These are phyloP conservation scores for Pythium rishiriense DNA, from an alignment of 352 stramenopile genomes.

Conservation along the genomic window DNA sequence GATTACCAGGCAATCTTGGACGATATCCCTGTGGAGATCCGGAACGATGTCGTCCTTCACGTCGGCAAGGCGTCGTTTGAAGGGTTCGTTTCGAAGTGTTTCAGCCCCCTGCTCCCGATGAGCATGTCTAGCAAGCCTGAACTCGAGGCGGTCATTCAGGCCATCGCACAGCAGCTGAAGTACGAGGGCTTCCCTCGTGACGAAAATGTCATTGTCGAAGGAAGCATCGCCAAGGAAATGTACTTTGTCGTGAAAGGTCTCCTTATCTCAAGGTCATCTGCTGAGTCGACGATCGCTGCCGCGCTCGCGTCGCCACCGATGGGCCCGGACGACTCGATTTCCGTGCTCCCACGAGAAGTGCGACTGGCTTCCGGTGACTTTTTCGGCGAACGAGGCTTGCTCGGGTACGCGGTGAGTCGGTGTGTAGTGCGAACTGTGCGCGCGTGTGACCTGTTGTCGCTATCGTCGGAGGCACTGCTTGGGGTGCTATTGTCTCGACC, in stretches of 20 bases:
- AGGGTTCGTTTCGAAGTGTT: constrained; percentile 49
- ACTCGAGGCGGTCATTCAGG: constrained; percentile 20
- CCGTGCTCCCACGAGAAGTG: constrained; percentile 36
- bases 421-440: constrained; percentile 34
- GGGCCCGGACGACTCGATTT: not conserved
- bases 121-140: constrained; percentile 33
- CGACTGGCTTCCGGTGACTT: constrained; percentile 53
- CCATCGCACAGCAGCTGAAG: constrained; percentile 49
- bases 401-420: constrained; percentile 47
- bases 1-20: constrained; percentile 29
- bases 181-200: constrained; percentile 70
- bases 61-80: constrained; percentile 41
- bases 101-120: constrained; percentile 45
- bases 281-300: constrained; percentile 13
- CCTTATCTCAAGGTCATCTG: constrained; percentile 31
- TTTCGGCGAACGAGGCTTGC: constrained; percentile 62
- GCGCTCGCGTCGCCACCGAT: constrained; percentile 9
- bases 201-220: constrained; percentile 61
- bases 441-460: constrained; percentile 38
- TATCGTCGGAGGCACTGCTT: constrained; percentile 51
- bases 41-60: constrained; percentile 47
- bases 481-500: constrained; percentile 41
- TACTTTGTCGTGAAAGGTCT: constrained; percentile 71
- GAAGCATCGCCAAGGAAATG: constrained; percentile 63
- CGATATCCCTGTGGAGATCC: constrained; percentile 41